Evolutionary conservation across 495 filamentous ascomycete species (phyloP).

Genomic region (Hypoxylon cercidicola): DNA sequence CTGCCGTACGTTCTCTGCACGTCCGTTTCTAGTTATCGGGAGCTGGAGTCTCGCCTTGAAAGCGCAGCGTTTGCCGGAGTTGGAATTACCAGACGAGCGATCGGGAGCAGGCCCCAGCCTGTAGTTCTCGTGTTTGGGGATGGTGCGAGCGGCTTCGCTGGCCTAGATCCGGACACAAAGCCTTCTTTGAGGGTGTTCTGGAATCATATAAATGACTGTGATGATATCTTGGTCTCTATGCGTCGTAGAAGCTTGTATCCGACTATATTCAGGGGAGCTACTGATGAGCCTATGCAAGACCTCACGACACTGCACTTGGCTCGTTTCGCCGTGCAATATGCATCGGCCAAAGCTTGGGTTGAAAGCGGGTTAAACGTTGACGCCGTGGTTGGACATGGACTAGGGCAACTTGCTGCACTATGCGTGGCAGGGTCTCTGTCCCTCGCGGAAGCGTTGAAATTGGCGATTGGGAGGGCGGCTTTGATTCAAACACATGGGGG

Average conservation of each 20-base stretch:
- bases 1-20: not conserved
- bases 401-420: constrained; percentile 62
- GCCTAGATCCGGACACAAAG: constrained; percentile 40
- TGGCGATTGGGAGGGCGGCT: no score
- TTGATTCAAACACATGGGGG: no score
- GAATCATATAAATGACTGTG: constrained; percentile 11
- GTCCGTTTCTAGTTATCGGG: constrained; percentile 4
- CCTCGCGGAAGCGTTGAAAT: constrained; percentile 47
- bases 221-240: not conserved
- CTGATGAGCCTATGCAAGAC: constrained; percentile 47
- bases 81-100: constrained; percentile 1
- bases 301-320: constrained; percentile 53
- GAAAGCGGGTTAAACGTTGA: constrained; percentile 52
- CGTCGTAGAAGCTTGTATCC: constrained; percentile 48
- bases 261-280: constrained; percentile 48
- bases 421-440: constrained; percentile 52
- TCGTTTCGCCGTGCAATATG: constrained; percentile 58
- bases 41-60: constrained; percentile 12
- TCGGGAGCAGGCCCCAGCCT: constrained; percentile 17
- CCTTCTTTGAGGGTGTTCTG: constrained; percentile 1
- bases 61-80: constrained; percentile 3
- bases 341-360: constrained; percentile 59
- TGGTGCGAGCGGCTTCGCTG: constrained; percentile 53
- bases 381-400: constrained; percentile 59
- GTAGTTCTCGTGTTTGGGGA: constrained; percentile 63